Evolutionary conservation across 2,329 filamentous ascomycete species (phyloP).

Genomic region (Chlorencoelia australis): DNA sequence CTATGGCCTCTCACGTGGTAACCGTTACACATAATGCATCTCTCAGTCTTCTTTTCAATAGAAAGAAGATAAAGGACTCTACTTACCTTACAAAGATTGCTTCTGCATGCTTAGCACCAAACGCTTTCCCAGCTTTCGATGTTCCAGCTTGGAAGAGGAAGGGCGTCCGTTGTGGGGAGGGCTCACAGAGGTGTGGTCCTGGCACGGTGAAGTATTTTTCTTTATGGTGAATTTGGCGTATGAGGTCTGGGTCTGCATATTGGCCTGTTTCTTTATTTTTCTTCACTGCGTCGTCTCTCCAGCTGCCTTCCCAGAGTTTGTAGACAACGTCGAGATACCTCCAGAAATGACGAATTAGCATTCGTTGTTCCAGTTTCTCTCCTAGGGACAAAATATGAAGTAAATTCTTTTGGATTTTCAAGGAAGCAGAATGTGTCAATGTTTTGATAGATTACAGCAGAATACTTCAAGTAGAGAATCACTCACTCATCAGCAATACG

Average conservation of each 20-base stretch:
- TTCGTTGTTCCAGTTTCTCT: no score
- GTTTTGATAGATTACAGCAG: no score
- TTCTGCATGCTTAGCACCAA: constrained; percentile 61
- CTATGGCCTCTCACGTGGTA: no score
- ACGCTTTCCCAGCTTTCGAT: constrained; percentile 53
- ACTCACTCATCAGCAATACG: constrained; percentile 51
- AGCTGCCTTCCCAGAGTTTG: constrained; percentile 21
- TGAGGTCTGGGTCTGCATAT: constrained; percentile 47
- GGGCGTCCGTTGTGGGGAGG: constrained; percentile 21
- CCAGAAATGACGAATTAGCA: no score
- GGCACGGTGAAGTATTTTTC: constrained; percentile 55
- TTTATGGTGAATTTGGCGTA: constrained; percentile 55
- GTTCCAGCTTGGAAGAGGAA: constrained; percentile 53
- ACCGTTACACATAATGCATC: no score
- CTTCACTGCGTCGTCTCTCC: constrained; percentile 40
- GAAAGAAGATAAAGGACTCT: no score
- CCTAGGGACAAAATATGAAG: no score
- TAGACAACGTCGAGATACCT: constrained; percentile 38
- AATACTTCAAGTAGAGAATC: no score
- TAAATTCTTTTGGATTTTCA: no score
- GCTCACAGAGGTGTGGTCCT: constrained; percentile 53
- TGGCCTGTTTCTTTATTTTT: constrained; percentile 47
- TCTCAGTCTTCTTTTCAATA: no score
- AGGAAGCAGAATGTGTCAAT: no score
- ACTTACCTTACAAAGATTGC: constrained; percentile 62